phyloP scores from a whole-genome alignment of 2,329 filamentous ascomycete genomes.

The Lasiodiplodia citricola region DNA sequence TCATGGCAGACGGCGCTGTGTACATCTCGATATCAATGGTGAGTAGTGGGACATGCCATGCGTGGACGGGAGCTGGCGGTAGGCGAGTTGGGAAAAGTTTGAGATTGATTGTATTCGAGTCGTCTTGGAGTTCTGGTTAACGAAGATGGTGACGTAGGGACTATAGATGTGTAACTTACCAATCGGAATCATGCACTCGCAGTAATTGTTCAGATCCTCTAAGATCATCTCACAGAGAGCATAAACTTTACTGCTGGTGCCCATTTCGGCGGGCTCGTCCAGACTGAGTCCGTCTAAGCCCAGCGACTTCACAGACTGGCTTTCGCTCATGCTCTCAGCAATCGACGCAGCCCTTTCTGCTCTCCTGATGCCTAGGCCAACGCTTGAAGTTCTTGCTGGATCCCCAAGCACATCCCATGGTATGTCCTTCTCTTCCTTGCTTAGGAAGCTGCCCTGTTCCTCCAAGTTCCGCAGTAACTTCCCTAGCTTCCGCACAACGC shows the following conservation, averaged over 20 bases:
- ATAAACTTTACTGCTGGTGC: constrained; percentile 59
- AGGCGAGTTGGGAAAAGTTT: constrained; percentile 88
- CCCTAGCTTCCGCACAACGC: constrained; percentile 84
- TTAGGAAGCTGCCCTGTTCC: constrained; percentile 86
- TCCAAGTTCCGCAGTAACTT: constrained; percentile 87
- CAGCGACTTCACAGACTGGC: constrained; percentile 11
- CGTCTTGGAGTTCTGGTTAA: constrained; percentile 61
- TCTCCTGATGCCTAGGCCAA: constrained; percentile 22
- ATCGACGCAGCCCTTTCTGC: constrained; percentile 1
- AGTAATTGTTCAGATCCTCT: constrained; percentile 95
- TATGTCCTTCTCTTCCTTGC: constrained; percentile 56
- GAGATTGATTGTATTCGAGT: constrained; percentile 93
- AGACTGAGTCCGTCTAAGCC: constrained; percentile 17
- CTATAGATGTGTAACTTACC: constrained; percentile 59
- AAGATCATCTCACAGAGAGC: constrained; percentile 84
- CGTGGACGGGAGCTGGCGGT: constrained; percentile 75
- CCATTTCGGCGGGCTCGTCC: constrained; percentile 38
- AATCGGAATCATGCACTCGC: constrained; percentile 97
- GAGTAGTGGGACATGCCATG: constrained; percentile 88
- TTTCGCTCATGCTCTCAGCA: constrained; percentile 19
- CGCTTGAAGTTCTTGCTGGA: constrained; percentile 12
- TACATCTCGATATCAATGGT: constrained; percentile 54
- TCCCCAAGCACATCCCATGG: constrained; percentile 15
- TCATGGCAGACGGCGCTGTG: constrained; percentile 16
- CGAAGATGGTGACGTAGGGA: neutral